These are phyloP conservation scores for Colletotrichum gloeosporioides DNA, from an alignment of 2,329 filamentous ascomycete genomes.

Conservation along the genomic window DNA sequence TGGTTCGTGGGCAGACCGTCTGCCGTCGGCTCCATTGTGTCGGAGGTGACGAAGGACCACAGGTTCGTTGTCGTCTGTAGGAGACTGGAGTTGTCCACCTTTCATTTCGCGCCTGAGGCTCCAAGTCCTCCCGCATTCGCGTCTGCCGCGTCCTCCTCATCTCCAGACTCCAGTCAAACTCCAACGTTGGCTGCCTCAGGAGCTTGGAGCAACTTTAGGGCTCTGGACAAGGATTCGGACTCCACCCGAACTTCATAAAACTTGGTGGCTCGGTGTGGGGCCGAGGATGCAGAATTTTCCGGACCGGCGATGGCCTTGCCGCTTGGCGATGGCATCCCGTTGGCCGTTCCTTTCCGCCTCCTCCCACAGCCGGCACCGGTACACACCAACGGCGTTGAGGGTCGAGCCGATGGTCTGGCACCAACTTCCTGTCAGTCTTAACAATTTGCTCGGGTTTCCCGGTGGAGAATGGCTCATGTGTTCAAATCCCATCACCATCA, in stretches of 20 bases:
- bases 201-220: background rate
- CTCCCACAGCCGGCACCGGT: background rate
- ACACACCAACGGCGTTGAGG: background rate
- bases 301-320: background rate
- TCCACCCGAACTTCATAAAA: conserved; percentile 5
- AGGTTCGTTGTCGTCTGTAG: background rate
- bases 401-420: background rate
- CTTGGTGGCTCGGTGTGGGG: conserved; percentile 13
- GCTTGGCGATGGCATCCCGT: background rate
- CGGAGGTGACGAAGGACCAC: background rate
- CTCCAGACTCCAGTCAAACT: background rate
- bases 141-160: background rate
- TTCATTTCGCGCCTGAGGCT: background rate
- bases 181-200: conserved; percentile 4
- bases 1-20: background rate
- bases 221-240: background rate
- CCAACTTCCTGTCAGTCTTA: background rate
- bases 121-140: background rate
- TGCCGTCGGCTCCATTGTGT: background rate
- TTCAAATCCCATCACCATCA: background rate
- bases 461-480: background rate
- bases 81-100: background rate
- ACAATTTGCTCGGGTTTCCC: background rate
- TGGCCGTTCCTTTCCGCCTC: background rate
- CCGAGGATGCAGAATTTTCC: conserved; percentile 18